Evolutionary conservation across 257 asterid species (phyloP).

Genomic region (Penstemon eatonii): DNA sequence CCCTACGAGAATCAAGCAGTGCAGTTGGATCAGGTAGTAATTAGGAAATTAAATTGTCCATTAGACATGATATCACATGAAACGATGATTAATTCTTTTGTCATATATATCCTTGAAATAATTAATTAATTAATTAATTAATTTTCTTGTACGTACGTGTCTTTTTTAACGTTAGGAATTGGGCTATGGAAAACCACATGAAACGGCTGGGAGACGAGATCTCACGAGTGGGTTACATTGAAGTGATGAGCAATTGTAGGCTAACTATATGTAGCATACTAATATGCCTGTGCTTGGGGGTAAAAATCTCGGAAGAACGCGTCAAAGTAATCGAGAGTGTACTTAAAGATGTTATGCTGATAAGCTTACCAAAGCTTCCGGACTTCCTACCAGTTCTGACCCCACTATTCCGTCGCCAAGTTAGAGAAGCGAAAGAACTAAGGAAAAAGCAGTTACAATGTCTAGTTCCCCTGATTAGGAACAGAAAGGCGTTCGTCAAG

Average conservation of each 20-base stretch:
- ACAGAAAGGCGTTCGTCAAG: constrained; percentile 67
- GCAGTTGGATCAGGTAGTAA: constrained; percentile 70
- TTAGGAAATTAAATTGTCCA: too few relatives aligned
- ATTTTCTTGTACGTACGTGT: too few relatives aligned
- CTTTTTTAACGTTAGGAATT: too few relatives aligned
- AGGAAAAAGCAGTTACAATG: constrained; percentile 69
- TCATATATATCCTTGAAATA: too few relatives aligned
- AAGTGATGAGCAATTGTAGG: constrained; percentile 82
- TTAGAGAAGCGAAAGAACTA: constrained; percentile 59
- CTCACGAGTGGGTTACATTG: constrained; percentile 54
- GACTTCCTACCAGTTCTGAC: constrained; percentile 77
- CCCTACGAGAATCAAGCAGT: constrained; percentile 77
- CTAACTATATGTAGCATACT: constrained; percentile 79
- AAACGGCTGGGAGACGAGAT: constrained; percentile 51
- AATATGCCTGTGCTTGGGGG: constrained; percentile 84
- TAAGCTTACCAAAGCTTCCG: constrained; percentile 82
- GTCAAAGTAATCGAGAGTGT: constrained; percentile 59
- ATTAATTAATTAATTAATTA: too few relatives aligned
- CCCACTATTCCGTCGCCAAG: constrained; percentile 69
- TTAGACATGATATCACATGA: constrained; percentile 34
- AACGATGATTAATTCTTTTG: too few relatives aligned
- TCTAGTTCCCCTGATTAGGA: constrained; percentile 63
- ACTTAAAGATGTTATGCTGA: constrained; percentile 82
- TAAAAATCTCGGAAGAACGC: constrained; percentile 57
- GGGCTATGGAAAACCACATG: constrained; percentile 48